Percentiles rank a stretch among this genome's conserved stretches.
These are phyloP conservation scores for Spergularia bocconei DNA, from an alignment of 148 eudicot species.

Conservation along the genomic window DNA sequence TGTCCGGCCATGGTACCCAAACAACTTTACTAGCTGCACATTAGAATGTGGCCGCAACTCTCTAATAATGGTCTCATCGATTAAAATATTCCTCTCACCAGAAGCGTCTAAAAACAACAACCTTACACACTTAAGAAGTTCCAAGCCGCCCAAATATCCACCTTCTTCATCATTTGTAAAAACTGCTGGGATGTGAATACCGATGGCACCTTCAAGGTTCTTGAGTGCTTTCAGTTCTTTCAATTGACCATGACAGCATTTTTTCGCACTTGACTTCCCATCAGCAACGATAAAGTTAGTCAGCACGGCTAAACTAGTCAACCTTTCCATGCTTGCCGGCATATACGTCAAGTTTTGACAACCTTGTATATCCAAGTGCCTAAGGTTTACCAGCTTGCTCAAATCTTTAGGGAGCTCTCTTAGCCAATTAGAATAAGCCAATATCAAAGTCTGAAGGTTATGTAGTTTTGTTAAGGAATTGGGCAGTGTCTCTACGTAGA, in stretches of 20 bases:
- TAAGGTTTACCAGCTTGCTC: background rate
- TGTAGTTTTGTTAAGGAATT: background rate
- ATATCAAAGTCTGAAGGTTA: background rate
- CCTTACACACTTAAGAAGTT: no score
- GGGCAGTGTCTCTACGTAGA: background rate
- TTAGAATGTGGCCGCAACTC: constrained; percentile 22
- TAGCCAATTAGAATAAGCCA: background rate
- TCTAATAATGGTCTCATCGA: constrained; percentile 12
- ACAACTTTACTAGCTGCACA: background rate
- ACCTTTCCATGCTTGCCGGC: background rate
- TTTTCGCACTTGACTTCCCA: background rate
- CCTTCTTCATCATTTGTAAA: no score
- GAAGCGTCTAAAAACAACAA: no score
- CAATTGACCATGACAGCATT: background rate
- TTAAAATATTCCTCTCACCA: no score
- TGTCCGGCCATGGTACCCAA: background rate
- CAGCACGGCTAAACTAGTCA: background rate
- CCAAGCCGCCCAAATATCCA: no score
- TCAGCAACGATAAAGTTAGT: background rate
- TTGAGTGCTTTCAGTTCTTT: constrained; percentile 1
- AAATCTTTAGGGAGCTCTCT: constrained; percentile 1
- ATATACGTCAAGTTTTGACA: background rate
- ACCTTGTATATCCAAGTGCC: background rate
- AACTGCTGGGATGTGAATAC: background rate
- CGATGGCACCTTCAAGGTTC: background rate